phyloP scores from a whole-genome alignment of 2,329 filamentous ascomycete genomes.

The Stachybotrys chartarum region DNA sequence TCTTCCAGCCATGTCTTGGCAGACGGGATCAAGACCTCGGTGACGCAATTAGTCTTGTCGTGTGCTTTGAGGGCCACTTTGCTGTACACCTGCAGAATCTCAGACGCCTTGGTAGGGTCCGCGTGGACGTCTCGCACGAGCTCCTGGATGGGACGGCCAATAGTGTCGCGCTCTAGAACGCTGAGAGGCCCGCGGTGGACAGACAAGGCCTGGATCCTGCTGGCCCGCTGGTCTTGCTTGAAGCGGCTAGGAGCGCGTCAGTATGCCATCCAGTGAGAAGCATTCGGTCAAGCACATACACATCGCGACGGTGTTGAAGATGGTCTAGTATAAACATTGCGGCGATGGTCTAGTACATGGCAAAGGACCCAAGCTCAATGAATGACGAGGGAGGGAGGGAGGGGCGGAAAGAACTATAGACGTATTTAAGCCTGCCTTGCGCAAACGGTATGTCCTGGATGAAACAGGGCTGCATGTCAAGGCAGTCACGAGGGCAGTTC shows the following conservation, averaged over 20 bases:
- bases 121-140: slow-evolving; percentile 73
- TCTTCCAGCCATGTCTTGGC: slow-evolving; percentile 65
- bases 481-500: too few relatives aligned
- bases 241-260: slow-evolving; percentile 49
- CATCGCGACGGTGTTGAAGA: slow-evolving; percentile 50
- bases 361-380: not conserved
- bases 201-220: slow-evolving; percentile 60
- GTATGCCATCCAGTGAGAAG: not conserved
- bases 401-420: too few relatives aligned
- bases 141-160: slow-evolving; percentile 67
- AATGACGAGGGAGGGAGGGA: too few relatives aligned
- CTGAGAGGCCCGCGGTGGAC: slow-evolving; percentile 62
- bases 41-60: slow-evolving; percentile 80
- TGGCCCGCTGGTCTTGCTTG: slow-evolving; percentile 71
- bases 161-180: slow-evolving; percentile 54
- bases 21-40: slow-evolving; percentile 73
- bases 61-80: slow-evolving; percentile 82
- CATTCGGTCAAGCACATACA: too few relatives aligned
- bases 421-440: too few relatives aligned
- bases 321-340: slow-evolving; percentile 46
- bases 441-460: too few relatives aligned
- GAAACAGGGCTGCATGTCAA: too few relatives aligned
- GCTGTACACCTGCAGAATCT: slow-evolving; percentile 78
- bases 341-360: not conserved
- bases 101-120: slow-evolving; percentile 55